Evolutionary conservation across 768 basidiomycete genomes (phyloP), one percentile per base, ranked within the genome.

Genomic region (Multifurca ochricompacta): DNA sequence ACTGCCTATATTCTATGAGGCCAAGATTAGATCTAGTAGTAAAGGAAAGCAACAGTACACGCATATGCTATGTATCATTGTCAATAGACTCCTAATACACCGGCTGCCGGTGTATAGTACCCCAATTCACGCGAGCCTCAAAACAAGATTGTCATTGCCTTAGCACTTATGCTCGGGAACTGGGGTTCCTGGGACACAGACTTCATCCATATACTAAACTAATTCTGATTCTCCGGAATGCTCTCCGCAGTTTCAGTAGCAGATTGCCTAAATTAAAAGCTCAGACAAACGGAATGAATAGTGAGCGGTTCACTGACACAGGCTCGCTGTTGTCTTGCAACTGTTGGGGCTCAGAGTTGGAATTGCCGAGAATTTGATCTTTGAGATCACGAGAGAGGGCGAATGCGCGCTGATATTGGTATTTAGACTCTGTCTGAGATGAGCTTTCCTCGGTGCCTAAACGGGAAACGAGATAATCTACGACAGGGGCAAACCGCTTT

Each of bases 361-460:
- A 85, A 64, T 83, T 84, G 27, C 72, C 77, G 56, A 77, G 78
- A 40, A 88, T 63, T 62, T 83, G 78, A 60, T 81, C 80, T 56
- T 74, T 76, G 56, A 88, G 72, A 37, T 79, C 78, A 62, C 74
- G 77, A 30, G 86, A 83, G 47, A 91, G 77, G 34, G 74, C 73
- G 57, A 79, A 73, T 42, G 78, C 86, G 43, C 88, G 86, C 65
- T 87, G 85, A 63, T 87, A 87, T 69, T 91, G 89, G 61, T 80
- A 87, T 66, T 85, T 78, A 41, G 76, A 70, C 59, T 82, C 77
- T 10, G 75, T 72, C 10, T 77, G 70, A 5, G 72, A 71, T 27
- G 78, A 71, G 16, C 72, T 73, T 31, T 76, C 74, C 45, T 80
- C 70, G 42, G 68, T 71, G 66, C 78, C 77, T 50, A 77, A 69